These are phyloP conservation scores for Citrus cavaleriei DNA, from an alignment of 345 rosid genomes.

Conservation along the genomic window DNA sequence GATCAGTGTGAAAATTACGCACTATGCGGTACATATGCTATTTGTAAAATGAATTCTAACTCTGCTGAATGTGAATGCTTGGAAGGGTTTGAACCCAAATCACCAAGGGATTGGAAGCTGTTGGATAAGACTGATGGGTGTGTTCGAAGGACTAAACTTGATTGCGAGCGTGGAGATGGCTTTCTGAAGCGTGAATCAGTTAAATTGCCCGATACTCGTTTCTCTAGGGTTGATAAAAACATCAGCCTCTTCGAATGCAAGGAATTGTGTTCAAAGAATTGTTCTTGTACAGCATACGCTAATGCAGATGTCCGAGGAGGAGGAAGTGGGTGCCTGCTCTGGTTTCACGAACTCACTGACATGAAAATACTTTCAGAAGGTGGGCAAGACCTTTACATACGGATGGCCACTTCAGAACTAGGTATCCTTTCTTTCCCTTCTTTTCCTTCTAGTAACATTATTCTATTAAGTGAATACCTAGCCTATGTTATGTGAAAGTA, in stretches of 20 bases:
- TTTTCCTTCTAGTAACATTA: too few species aligned
- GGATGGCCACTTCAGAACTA: constrained; percentile 19
- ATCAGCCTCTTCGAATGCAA: constrained; percentile 25
- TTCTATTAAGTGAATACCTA: too few species aligned
- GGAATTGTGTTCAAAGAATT: constrained; percentile 31
- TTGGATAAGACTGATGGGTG: constrained; percentile 48
- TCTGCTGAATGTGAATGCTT: constrained; percentile 39
- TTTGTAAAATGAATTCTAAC: constrained; percentile 17
- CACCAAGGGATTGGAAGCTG: constrained; percentile 32
- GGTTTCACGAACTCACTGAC: constrained; percentile 45
- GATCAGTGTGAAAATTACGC: constrained; percentile 10
- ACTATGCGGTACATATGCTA: constrained; percentile 41
- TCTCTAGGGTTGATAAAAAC: constrained; percentile 18
- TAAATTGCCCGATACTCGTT: constrained; percentile 41
- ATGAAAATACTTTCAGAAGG: constrained; percentile 11
- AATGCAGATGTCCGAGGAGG: constrained; percentile 28
- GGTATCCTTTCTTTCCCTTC: constrained; percentile 11
- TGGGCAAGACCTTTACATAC: constrained; percentile 24
- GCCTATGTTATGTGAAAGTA: too few species aligned
- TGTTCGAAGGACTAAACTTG: constrained; percentile 28
- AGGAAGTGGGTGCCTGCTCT: constrained; percentile 51
- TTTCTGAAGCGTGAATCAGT: constrained; percentile 27
- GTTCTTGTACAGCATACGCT: constrained; percentile 52
- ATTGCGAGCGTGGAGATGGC: constrained; percentile 31
- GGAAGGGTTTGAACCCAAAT: constrained; percentile 39